Conservation (phyloP, 805 yeast genomes). For the Yarrowia sp. region DNA sequence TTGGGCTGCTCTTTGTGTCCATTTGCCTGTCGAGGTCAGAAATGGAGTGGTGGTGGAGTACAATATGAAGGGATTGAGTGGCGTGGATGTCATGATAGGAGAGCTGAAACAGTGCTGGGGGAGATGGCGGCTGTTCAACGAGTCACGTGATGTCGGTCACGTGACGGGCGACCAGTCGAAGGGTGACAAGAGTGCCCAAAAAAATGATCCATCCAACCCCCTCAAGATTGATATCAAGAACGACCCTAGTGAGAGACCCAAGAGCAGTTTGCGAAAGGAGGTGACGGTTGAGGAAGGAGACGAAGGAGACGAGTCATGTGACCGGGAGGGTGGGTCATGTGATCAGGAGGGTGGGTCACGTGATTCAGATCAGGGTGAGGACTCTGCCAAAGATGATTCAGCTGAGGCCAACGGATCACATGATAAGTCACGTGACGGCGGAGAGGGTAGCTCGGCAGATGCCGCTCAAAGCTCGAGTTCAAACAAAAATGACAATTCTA, state of each 20-base stretch:
- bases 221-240: background rate
- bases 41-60: conserved; percentile 41
- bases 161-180: too few relatives aligned
- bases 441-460: too few relatives aligned
- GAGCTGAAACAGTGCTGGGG: conserved; percentile 49
- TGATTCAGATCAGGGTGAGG: too few relatives aligned
- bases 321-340: conserved; percentile 40
- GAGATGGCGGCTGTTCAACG: conserved; percentile 51
- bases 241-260: too few relatives aligned
- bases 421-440: background rate
- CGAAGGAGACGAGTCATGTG: background rate
- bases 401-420: background rate
- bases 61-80: conserved; percentile 47
- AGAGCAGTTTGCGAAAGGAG: too few relatives aligned
- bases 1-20: conserved; percentile 50
- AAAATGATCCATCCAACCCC: too few relatives aligned
- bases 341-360: conserved; percentile 42
- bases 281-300: too few relatives aligned
- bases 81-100: conserved; percentile 50
- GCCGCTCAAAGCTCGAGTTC: too few relatives aligned
- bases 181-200: too few relatives aligned
- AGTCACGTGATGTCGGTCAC: conserved; percentile 38
- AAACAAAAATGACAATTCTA: too few relatives aligned
- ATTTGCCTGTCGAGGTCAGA: conserved; percentile 41
- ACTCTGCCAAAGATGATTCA: too few relatives aligned